Conservation (phyloP, 2,329 filamentous ascomycete species). For the Aspergillus eucalypticola region DNA sequence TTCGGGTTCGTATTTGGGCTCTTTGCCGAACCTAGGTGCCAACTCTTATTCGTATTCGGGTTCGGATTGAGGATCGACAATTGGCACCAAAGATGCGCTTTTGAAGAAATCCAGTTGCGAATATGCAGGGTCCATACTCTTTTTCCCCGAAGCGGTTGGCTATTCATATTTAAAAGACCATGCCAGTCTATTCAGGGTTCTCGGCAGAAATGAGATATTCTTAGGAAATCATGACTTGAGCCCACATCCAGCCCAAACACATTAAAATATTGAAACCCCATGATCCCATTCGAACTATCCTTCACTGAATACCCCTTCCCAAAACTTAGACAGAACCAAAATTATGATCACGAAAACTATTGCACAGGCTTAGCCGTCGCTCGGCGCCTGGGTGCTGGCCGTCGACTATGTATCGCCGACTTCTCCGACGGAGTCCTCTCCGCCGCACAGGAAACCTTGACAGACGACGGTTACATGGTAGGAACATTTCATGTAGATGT, state of each 20-base stretch:
- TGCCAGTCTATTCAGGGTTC: background rate
- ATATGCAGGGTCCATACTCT: background rate
- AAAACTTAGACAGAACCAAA: background rate
- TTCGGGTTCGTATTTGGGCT: background rate
- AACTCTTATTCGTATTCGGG: background rate
- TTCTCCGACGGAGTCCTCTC: background rate
- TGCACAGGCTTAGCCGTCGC: constrained; percentile 11
- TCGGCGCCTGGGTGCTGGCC: constrained; percentile 6
- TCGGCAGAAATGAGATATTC: too few relatives aligned
- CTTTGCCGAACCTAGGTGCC: too few relatives aligned
- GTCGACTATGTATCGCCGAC: constrained; percentile 9
- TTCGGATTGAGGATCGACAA: background rate
- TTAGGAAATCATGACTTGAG: too few relatives aligned
- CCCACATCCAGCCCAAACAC: background rate
- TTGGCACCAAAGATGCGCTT: background rate
- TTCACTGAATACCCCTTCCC: too few relatives aligned
- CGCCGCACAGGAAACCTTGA: background rate
- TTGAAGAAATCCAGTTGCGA: background rate
- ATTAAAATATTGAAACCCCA: background rate
- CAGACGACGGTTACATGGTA: constrained; percentile 3
- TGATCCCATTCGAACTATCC: too few relatives aligned
- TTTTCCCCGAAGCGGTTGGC: too few relatives aligned
- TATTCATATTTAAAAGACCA: background rate
- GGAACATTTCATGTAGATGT: background rate
- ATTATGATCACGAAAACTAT: background rate